Conservation (phyloP, 805 yeast species). For the Lipomyces kockii region DNA sequence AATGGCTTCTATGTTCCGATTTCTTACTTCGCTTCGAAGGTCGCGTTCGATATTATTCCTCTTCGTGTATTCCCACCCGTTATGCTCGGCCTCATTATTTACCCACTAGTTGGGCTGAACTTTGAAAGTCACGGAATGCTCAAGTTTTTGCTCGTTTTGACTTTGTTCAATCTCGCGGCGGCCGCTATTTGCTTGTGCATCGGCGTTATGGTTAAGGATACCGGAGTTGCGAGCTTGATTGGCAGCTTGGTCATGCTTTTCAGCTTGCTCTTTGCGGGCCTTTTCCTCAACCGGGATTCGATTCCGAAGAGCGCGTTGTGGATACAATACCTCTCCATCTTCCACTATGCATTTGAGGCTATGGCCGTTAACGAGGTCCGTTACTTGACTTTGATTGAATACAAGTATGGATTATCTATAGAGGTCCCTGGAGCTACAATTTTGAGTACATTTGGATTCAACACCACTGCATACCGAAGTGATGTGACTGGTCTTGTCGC, state of each 20-base stretch:
- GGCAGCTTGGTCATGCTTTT: constrained; percentile 84
- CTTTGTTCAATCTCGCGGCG: constrained; percentile 83
- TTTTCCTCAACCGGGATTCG: constrained; percentile 83
- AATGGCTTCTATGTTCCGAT: constrained; percentile 90
- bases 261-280: constrained; percentile 88
- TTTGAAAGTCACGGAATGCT: constrained; percentile 72
- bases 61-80: constrained; percentile 91
- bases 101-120: constrained; percentile 82
- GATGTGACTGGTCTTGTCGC: constrained; percentile 67
- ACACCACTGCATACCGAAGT: constrained; percentile 71
- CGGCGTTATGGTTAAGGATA: constrained; percentile 84
- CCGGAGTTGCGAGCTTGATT: constrained; percentile 88
- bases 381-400: constrained; percentile 79
- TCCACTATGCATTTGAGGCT: constrained; percentile 96
- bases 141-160: constrained; percentile 68
- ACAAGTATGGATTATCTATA: constrained; percentile 88
- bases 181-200: constrained; percentile 83
- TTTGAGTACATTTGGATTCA: constrained; percentile 91
- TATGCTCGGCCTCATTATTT: constrained; percentile 74
- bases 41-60: constrained; percentile 90
- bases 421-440: constrained; percentile 99
- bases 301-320: constrained; percentile 59
- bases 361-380: constrained; percentile 90
- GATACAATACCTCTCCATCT: constrained; percentile 82
- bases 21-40: constrained; percentile 83